Conservation (phyloP, 805 yeast species). For the Schizosaccharomyces octosporus region DNA sequence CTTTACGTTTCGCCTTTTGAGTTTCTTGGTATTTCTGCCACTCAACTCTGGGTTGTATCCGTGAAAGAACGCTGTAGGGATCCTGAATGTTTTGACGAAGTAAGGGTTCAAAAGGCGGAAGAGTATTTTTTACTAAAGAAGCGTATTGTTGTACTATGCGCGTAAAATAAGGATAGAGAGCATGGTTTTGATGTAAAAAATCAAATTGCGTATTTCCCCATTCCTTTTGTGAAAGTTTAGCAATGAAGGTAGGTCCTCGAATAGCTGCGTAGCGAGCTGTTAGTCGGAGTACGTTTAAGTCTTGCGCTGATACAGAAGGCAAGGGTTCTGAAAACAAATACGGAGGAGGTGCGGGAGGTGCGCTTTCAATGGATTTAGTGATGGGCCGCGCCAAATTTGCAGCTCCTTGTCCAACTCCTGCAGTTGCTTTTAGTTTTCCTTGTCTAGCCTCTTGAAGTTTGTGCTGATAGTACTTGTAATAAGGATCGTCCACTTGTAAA, state of each 20-base stretch:
- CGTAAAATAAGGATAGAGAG: conserved; percentile 29
- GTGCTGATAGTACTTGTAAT: conserved; percentile 32
- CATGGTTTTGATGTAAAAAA: conserved; percentile 36
- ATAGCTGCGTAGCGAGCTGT: conserved; percentile 46
- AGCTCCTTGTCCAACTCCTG: conserved; percentile 1
- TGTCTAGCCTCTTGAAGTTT: conserved; percentile 15
- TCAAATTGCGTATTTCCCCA: conserved; percentile 30
- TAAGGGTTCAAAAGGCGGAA: conserved; percentile 7
- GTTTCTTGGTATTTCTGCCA: conserved; percentile 18
- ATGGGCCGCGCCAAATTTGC: background rate
- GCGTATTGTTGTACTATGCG: conserved; percentile 33
- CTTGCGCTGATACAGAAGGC: conserved; percentile 30
- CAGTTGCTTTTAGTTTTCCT: conserved; percentile 2
- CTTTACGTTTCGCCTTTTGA: background rate
- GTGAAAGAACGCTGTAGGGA: conserved; percentile 18
- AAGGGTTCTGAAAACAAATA: conserved; percentile 13
- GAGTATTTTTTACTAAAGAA: conserved; percentile 13
- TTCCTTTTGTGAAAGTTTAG: conserved; percentile 15
- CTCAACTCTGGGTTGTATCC: conserved; percentile 33
- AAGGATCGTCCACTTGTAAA: conserved; percentile 27
- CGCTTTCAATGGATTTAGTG: background rate
- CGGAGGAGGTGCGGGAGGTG: conserved; percentile 9
- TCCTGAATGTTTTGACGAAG: conserved; percentile 13
- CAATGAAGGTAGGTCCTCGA: conserved; percentile 27
- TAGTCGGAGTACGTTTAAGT: conserved; percentile 41